Evolutionary conservation across 805 yeast genomes (phyloP).

Genomic region (Candida railenensis): DNA sequence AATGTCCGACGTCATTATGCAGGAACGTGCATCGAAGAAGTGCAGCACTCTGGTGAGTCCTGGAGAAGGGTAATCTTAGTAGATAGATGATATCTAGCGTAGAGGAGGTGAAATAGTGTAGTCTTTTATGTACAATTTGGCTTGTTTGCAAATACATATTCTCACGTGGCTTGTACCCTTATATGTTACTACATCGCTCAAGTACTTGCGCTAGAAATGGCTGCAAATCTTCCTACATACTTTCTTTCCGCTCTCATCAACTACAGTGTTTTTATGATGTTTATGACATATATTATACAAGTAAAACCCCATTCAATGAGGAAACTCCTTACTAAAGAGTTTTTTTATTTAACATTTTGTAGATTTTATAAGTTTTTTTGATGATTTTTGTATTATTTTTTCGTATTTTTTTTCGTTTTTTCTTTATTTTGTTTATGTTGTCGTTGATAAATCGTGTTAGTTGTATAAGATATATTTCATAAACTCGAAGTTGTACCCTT

Average conservation of each 20-base stretch:
- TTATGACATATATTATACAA: background rate
- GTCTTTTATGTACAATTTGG: too few species aligned
- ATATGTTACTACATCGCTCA: too few species aligned
- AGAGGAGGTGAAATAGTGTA: too few species aligned
- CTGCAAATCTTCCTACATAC: background rate
- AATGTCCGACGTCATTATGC: too few species aligned
- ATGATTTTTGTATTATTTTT: background rate
- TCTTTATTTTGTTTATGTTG: background rate
- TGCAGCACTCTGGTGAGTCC: too few species aligned
- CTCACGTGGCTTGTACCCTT: too few species aligned
- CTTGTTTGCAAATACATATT: too few species aligned
- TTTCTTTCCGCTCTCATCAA: background rate
- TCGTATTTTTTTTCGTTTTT: background rate
- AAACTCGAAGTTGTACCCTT: background rate
- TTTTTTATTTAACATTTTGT: too few species aligned
- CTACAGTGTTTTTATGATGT: background rate
- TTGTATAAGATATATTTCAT: background rate
- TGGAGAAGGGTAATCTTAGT: too few species aligned
- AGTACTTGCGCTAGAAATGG: background rate
- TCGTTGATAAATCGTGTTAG: background rate
- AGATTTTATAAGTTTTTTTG: background rate
- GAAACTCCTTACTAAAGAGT: background rate
- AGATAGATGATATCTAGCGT: background rate
- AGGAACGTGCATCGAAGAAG: too few species aligned
- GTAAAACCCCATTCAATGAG: background rate